Base-by-base conservation (phyloP, 371 early-diverging fungal genomes). In the Mortierella sp. region DNA sequence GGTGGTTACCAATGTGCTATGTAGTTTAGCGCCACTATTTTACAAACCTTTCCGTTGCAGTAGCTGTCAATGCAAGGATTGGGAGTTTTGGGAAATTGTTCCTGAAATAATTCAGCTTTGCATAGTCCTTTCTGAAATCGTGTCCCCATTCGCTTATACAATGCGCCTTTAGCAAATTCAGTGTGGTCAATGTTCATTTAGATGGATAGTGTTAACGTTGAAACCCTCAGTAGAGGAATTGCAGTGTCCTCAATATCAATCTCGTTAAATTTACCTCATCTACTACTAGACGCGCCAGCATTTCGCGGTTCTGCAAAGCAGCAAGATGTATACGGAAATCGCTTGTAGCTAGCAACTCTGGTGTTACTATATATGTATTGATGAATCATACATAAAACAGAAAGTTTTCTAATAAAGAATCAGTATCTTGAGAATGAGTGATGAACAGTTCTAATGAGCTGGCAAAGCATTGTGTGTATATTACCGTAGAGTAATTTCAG, bases 61-160 rank as follows among this genome's bases (percentile, higher is more conserved):
- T 96, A 0, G 97, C 97, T 7, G 97, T 96, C 31, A 97, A 84
- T 15, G 96, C 97, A 78, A 95, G 89, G 64, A 97, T 90, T 1
- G 94, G 95, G 1, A 91, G 87, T 3, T 85, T 83, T 19, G 90
- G 90, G 69, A 93, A 93, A 17, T 84, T 55, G 26, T 80, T 86
- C 83, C 86, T 60, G 47, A 80, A 70, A n/a, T 70, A 70, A 26
- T 59, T 70, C 32, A 82, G 64, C 40, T 57, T 75, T 12, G 58
- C 59, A 61, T 73, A 73, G 42, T 76, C 83, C 51, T 86, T 83
- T 37, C 89, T 79, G 61, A 87, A 83, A 56, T 85, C 87, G 29
- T 86, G 85, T 40, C 85, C 85, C 75, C 80, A 76, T 31, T 74
- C 70, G 34, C 75, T 74, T 60, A 80, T 80, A 40, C 80, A 80